Percentiles rank a stretch among this genome's conserved stretches.
These are phyloP conservation scores for Fraxinus nigra DNA, from an alignment of 305 asterid genomes.

Conservation along the genomic window DNA sequence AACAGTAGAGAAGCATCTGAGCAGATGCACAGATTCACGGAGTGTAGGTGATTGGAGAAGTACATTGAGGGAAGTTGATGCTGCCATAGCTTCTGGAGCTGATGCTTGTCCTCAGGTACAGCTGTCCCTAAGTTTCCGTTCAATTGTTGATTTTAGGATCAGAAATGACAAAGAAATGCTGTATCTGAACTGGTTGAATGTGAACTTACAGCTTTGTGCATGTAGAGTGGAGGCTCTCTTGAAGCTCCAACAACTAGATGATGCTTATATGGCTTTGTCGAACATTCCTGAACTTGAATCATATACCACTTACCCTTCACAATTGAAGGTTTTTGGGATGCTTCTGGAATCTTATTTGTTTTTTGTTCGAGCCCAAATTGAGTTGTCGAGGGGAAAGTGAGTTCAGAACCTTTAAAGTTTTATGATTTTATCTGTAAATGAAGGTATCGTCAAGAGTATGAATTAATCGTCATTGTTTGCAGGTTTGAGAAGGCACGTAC, in stretches of 20 bases:
- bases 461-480: slow-evolving; percentile 21
- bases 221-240: slow-evolving; percentile 87
- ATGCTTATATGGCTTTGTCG: slow-evolving; percentile 54
- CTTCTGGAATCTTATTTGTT: slow-evolving; percentile 54
- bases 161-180: slow-evolving; percentile 4
- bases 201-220: slow-evolving; percentile 67
- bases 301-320: slow-evolving; percentile 23
- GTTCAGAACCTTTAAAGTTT: slow-evolving; percentile 18
- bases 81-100: slow-evolving; percentile 75
- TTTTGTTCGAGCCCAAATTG: slow-evolving; percentile 63
- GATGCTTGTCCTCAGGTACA: slow-evolving; percentile 77
- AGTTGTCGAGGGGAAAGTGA: slow-evolving; percentile 78
- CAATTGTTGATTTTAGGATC: not conserved
- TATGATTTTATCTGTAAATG: not conserved
- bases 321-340: slow-evolving; percentile 62
- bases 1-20: slow-evolving; percentile 57
- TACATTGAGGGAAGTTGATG: slow-evolving; percentile 63
- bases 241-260: slow-evolving; percentile 71
- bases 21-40: slow-evolving; percentile 61
- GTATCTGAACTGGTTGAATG: slow-evolving; percentile 29
- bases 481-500: slow-evolving; percentile 74
- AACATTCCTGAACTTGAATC: slow-evolving; percentile 39
- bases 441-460: slow-evolving; percentile 15
- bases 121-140: not conserved
- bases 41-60: slow-evolving; percentile 65